Percentiles rank a stretch among this genome's conserved stretches.
Evolutionary conservation across 352 stramenopile genomes (phyloP).

Genomic region (Pythium volutum): DNA sequence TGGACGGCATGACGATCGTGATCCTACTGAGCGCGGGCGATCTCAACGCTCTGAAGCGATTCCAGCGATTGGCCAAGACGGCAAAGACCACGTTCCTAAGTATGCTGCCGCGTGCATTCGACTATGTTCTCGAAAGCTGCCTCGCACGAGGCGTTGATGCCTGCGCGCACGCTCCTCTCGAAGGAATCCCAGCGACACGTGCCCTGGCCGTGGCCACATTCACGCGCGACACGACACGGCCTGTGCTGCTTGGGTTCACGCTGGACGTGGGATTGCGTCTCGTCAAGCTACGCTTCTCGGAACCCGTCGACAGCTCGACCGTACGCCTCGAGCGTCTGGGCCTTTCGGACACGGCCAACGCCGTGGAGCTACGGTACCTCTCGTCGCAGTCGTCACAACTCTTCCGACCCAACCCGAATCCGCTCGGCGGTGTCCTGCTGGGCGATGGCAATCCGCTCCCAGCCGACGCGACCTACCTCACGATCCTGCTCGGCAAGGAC

Average conservation of each 20-base stretch:
- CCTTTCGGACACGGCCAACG: conserved; percentile 39
- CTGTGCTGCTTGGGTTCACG: conserved; percentile 51
- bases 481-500: conserved; percentile 38
- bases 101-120: conserved; percentile 31
- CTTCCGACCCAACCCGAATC: conserved; percentile 47
- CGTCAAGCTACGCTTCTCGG: conserved; percentile 66
- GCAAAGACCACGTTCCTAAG: conserved; percentile 33
- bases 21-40: conserved; percentile 38
- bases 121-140: conserved; percentile 49
- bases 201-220: conserved; percentile 38
- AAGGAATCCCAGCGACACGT: conserved; percentile 13
- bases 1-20: conserved; percentile 38
- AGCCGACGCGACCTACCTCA: conserved; percentile 59
- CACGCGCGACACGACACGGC: conserved; percentile 38
- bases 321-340: conserved; percentile 35
- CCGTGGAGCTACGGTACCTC: conserved; percentile 36
- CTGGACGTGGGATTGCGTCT: conserved; percentile 51
- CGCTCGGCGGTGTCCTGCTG: conserved; percentile 41
- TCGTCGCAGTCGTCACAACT: conserved; percentile 35
- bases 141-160: conserved; percentile 26
- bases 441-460: conserved; percentile 45
- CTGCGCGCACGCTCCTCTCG: conserved; percentile 31
- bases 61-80: conserved; percentile 30
- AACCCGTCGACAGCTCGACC: conserved; percentile 46
- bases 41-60: conserved; percentile 47